These are phyloP conservation scores for Cladosporium cucumerinum DNA, from an alignment of 2,329 filamentous ascomycete species.

Conservation along the genomic window DNA sequence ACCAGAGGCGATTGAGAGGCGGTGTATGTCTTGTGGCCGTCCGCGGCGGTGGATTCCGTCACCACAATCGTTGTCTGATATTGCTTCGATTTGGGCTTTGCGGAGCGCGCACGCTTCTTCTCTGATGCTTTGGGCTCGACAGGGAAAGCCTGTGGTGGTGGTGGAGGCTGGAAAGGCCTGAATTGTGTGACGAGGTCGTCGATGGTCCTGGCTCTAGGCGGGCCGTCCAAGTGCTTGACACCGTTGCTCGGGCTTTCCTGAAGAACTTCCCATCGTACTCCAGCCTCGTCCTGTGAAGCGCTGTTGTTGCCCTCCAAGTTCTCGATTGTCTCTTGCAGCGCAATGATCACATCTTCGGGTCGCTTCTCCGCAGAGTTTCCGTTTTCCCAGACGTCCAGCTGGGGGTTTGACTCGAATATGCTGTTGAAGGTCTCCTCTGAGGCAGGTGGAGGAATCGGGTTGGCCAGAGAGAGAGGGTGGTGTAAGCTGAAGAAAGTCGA, in stretches of 20 bases:
- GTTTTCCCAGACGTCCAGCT: conserved; percentile 43
- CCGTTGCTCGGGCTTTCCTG: conserved; percentile 34
- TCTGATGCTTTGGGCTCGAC: conserved; percentile 20
- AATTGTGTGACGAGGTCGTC: conserved; percentile 47
- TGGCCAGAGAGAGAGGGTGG: conserved; percentile 84
- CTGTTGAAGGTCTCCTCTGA: conserved; percentile 74
- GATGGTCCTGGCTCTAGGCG: conserved; percentile 31
- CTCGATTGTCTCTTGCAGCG: conserved; percentile 44
- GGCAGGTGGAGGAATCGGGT: conserved; percentile 70
- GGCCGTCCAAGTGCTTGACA: conserved; percentile 30
- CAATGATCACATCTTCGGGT: conserved; percentile 41
- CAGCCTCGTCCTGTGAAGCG: conserved; percentile 35
- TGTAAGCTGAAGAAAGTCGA: conserved; percentile 96
- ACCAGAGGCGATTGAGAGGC: conserved; percentile 46
- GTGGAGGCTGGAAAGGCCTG: conserved; percentile 80
- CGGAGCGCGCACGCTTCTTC: conserved; percentile 18
- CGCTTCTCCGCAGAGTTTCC: conserved; percentile 44
- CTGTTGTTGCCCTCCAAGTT: conserved; percentile 37
- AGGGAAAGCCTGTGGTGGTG: conserved; percentile 61
- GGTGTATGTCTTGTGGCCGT: conserved; percentile 51
- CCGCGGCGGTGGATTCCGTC: conserved; percentile 51
- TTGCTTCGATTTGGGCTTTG: conserved; percentile 19
- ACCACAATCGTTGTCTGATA: conserved; percentile 51
- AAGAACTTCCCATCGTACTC: conserved; percentile 37
- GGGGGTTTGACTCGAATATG: conserved; percentile 65